phyloP scores from a whole-genome alignment of 1,139 yeast genomes.

The Candida albicans region DNA sequence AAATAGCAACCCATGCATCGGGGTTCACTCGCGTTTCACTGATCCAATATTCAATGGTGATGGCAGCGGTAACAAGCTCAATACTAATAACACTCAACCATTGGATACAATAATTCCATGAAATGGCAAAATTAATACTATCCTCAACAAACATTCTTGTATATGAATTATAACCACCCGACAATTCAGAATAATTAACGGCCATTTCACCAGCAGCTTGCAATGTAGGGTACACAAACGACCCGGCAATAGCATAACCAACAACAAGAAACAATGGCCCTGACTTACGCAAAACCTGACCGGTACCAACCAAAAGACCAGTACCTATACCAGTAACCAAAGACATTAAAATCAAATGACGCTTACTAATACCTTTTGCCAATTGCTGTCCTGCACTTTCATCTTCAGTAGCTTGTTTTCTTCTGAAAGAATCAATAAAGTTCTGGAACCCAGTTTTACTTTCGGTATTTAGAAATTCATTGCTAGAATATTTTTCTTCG shows the following conservation, averaged over 20 bases:
- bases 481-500: constrained; percentile 12
- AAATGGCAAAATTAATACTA: constrained; percentile 39
- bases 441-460: constrained; percentile 19
- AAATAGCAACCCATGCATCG: constrained; percentile 42
- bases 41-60: constrained; percentile 39
- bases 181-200: constrained; percentile 37
- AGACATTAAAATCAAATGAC: constrained; percentile 40
- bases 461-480: constrained; percentile 3
- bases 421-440: constrained; percentile 33
- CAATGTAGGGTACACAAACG: constrained; percentile 40
- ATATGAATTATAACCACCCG: constrained; percentile 44
- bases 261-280: constrained; percentile 38
- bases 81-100: constrained; percentile 44
- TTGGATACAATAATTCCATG: constrained; percentile 45
- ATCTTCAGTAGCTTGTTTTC: constrained; percentile 20
- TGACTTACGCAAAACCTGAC: constrained; percentile 30
- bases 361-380: constrained; percentile 32
- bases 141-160: constrained; percentile 41
- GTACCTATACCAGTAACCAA: constrained; percentile 44
- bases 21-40: constrained; percentile 26
- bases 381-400: constrained; percentile 31
- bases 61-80: constrained; percentile 43
- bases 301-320: constrained; percentile 43
- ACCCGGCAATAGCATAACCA: constrained; percentile 41
- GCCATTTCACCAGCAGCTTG: constrained; percentile 48